Evolutionary conservation across 1,284 basidiomycete genomes (phyloP).

Genomic region (Ceratobasidium sp.): DNA sequence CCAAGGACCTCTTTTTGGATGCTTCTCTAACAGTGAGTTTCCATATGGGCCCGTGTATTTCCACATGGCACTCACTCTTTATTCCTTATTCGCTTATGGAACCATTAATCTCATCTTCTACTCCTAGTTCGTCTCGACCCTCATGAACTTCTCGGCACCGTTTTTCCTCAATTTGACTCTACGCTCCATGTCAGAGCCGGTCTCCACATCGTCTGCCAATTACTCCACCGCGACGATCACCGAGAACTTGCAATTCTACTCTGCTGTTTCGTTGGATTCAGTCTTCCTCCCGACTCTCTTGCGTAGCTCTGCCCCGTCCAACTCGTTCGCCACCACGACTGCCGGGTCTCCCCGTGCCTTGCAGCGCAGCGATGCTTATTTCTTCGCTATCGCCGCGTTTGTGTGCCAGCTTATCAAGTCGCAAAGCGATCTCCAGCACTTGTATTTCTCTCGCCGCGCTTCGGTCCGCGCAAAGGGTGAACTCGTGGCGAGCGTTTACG

Average conservation of each 20-base stretch:
- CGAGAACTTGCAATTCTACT: slow-evolving; percentile 38
- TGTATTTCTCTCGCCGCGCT: slow-evolving; percentile 43
- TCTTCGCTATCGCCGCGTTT: slow-evolving; percentile 43
- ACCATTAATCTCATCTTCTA: background rate
- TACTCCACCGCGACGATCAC: slow-evolving; percentile 4
- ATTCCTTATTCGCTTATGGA: background rate
- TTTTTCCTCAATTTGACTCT: slow-evolving; percentile 35
- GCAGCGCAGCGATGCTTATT: slow-evolving; percentile 43
- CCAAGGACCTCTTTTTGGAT: slow-evolving; percentile 42
- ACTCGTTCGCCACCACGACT: background rate
- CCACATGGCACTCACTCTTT: slow-evolving; percentile 15
- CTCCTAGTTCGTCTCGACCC: slow-evolving; percentile 24
- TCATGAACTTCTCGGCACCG: slow-evolving; percentile 41
- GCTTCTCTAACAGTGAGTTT: slow-evolving; percentile 38
- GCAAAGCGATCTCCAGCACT: slow-evolving; percentile 43
- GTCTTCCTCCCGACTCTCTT: slow-evolving; percentile 26
- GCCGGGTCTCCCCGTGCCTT: slow-evolving; percentile 2
- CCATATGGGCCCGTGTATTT: background rate
- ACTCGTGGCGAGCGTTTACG: slow-evolving; percentile 43
- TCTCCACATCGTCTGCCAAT: slow-evolving; percentile 18
- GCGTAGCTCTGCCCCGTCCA: background rate
- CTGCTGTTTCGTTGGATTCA: slow-evolving; percentile 30
- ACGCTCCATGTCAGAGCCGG: slow-evolving; percentile 14
- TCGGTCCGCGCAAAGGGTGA: slow-evolving; percentile 40
- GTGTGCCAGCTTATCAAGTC: slow-evolving; percentile 42